A percentile compares a stretch with the other conserved stretches of the same genome.
These are phyloP conservation scores for Eimeria zaria DNA, from an alignment of 169 alveolate species.

Conservation along the genomic window DNA sequence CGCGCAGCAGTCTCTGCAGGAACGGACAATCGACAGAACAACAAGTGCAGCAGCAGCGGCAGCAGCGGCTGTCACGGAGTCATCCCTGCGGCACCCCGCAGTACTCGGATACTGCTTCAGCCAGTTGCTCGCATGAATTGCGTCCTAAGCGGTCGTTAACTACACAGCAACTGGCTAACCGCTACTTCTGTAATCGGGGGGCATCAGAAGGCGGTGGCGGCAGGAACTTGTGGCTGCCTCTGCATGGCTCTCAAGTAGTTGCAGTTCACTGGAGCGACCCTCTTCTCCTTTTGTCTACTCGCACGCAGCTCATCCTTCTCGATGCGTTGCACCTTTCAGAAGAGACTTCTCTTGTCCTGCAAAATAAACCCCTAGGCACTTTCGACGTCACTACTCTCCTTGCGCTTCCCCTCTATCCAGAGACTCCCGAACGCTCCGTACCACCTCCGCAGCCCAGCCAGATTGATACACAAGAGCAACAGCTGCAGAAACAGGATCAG, in stretches of 20 bases:
- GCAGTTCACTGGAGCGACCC: constrained; percentile 45
- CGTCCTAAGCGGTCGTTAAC: constrained; percentile 42
- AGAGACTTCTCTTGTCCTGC: not conserved
- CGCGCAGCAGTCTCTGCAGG: constrained; percentile 59
- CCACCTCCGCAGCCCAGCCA: not conserved
- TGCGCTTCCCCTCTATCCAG: not conserved
- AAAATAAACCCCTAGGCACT: constrained; percentile 41
- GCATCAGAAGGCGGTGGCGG: not conserved
- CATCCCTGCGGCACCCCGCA: not conserved
- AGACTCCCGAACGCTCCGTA: not conserved
- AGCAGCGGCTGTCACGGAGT: not conserved
- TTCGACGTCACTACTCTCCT: constrained; percentile 24
- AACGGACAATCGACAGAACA: not conserved
- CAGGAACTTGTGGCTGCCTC: constrained; percentile 8
- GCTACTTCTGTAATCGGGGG: not conserved
- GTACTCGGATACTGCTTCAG: not conserved
- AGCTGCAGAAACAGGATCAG: not conserved
- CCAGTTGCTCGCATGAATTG: not conserved
- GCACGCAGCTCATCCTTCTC: constrained; percentile 24
- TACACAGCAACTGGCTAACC: constrained; percentile 25
- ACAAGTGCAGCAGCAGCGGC: constrained; percentile 6
- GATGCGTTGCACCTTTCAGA: constrained; percentile 48
- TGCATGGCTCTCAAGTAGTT: constrained; percentile 31
- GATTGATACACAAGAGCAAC: not conserved
- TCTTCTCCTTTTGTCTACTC: constrained; percentile 23